phyloP scores from a whole-genome alignment of 164 flowering plant genomes.

The Vitis cinerea region DNA sequence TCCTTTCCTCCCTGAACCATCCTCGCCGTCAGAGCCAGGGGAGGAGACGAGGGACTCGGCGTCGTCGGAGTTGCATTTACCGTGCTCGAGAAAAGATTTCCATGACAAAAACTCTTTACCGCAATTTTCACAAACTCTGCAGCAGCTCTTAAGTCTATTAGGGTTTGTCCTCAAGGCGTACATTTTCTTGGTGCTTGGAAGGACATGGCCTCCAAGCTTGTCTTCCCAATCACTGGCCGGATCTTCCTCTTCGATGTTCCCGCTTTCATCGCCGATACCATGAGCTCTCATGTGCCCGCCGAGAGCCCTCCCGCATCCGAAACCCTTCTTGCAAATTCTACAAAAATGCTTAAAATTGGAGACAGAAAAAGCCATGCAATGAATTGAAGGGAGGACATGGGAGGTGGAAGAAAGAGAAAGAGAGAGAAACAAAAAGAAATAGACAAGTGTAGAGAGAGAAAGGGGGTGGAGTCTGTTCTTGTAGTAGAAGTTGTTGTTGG shows the following conservation, averaged over 20 bases:
- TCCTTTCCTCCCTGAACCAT: conserved; percentile 29
- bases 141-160: conserved; percentile 62
- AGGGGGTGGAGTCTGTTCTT: conserved; percentile 14
- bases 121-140: conserved; percentile 74
- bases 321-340: conserved; percentile 87
- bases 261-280: conserved; percentile 76
- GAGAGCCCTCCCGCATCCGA: conserved; percentile 87
- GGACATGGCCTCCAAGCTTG: conserved; percentile 28
- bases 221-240: conserved; percentile 58
- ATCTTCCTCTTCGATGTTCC: conserved; percentile 59
- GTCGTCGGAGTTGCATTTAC: conserved; percentile 62
- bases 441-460: conserved; percentile 1
- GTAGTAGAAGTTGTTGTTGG: conserved; percentile 20
- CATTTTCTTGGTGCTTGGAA: conserved; percentile 55
- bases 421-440: conserved; percentile 1
- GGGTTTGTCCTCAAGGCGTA: conserved; percentile 80
- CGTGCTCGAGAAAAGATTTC: conserved; percentile 91
- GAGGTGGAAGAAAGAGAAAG: not conserved
- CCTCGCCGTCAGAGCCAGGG: conserved; percentile 53
- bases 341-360: conserved; percentile 71
- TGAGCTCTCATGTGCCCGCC: conserved; percentile 99
- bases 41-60: conserved; percentile 56
- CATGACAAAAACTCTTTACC: conserved; percentile 86
- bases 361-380: conserved; percentile 37
- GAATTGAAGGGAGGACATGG: not conserved